These are phyloP conservation scores for Jackrogersella minutella DNA, from an alignment of 495 filamentous ascomycete genomes.

Conservation along the genomic window DNA sequence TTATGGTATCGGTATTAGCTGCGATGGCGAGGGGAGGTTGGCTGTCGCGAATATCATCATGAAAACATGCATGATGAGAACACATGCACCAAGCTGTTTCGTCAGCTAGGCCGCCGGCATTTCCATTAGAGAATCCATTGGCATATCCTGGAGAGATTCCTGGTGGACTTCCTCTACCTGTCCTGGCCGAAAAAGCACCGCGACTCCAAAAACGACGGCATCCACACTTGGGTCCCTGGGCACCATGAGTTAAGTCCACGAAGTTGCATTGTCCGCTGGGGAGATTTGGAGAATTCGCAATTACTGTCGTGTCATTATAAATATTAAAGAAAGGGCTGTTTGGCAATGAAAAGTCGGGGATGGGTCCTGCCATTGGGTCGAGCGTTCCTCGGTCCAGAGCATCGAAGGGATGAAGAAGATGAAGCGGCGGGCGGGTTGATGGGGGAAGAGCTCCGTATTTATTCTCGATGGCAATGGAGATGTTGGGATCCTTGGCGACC, in stretches of 20 bases:
- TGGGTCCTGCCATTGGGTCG: conserved; percentile 59
- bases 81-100: conserved; percentile 69
- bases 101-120: conserved; percentile 34
- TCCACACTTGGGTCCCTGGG: conserved; percentile 62
- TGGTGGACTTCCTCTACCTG: conserved; percentile 34
- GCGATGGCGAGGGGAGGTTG: conserved; percentile 33
- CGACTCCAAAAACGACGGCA: conserved; percentile 72
- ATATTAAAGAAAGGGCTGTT: conserved; percentile 59
- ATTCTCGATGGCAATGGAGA: conserved; percentile 37
- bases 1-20: conserved; percentile 25
- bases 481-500: conserved; percentile 38
- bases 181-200: conserved; percentile 38
- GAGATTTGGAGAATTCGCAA: conserved; percentile 46
- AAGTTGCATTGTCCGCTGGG: conserved; percentile 70
- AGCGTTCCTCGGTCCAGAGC: conserved; percentile 36
- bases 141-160: conserved; percentile 41
- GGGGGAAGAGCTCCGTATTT: conserved; percentile 39
- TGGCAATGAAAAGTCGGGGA: conserved; percentile 50
- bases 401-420: conserved; percentile 38
- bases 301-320: conserved; percentile 52
- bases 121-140: conserved; percentile 36
- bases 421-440: conserved; percentile 25
- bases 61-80: conserved; percentile 76
- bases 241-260: conserved; percentile 58
- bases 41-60: conserved; percentile 56